Evolutionary conservation across 768 basidiomycete species (phyloP).

Genomic region (Phlegmacium glaucopus): DNA sequence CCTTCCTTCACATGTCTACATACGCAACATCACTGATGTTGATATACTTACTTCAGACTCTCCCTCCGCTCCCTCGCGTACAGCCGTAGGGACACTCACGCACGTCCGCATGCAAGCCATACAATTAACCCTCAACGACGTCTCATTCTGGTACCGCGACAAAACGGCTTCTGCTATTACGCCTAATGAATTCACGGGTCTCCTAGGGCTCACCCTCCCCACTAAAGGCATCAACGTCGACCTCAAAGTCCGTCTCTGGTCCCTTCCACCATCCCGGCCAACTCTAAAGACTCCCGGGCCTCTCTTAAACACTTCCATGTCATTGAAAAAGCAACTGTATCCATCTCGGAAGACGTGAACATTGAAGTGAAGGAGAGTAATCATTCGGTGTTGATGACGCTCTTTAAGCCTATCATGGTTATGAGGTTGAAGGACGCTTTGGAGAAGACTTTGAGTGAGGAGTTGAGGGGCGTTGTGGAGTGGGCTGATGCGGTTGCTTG

Average conservation of each 20-base stretch:
- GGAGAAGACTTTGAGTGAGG: constrained; percentile 53
- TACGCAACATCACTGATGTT: constrained; percentile 64
- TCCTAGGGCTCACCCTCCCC: constrained; percentile 60
- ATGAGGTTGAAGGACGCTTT: constrained; percentile 57
- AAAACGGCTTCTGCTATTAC: constrained; percentile 46
- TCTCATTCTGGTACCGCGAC: constrained; percentile 76
- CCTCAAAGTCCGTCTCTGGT: constrained; percentile 62
- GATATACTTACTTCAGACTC: constrained; percentile 43
- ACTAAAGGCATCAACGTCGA: constrained; percentile 68
- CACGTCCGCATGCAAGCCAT: constrained; percentile 64
- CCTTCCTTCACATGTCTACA: constrained; percentile 66
- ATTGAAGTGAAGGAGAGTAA: constrained; percentile 58
- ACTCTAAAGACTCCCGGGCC: constrained; percentile 42
- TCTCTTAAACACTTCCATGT: constrained; percentile 48
- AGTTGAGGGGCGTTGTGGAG: constrained; percentile 49
- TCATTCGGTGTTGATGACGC: constrained; percentile 54
- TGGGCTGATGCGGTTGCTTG: constrained; percentile 54
- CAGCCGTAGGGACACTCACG: constrained; percentile 59
- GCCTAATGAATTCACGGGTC: constrained; percentile 57
- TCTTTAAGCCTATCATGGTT: constrained; percentile 63
- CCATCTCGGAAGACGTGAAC: constrained; percentile 53
- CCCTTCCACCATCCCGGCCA: constrained; percentile 56
- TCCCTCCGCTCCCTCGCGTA: constrained; percentile 34
- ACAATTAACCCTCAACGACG: constrained; percentile 57
- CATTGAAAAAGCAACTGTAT: constrained; percentile 52